Evolutionary conservation across 2,329 filamentous ascomycete genomes (phyloP).

Genomic region (Diaporthe citriasiana): DNA sequence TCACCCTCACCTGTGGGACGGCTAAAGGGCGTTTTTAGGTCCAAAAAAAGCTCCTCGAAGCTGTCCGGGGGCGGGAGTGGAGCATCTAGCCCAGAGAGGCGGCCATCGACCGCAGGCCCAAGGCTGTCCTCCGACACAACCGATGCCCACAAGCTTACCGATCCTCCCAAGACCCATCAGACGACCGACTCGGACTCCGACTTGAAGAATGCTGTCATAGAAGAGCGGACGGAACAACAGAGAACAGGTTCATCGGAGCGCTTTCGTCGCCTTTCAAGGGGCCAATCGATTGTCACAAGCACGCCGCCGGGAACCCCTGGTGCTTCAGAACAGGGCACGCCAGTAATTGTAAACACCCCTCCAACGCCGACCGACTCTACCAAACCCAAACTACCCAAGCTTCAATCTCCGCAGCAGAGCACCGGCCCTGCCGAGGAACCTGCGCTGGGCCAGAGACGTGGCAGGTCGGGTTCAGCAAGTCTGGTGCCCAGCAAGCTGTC

Average conservation of each 20-base stretch:
- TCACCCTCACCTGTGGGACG: conserved; percentile 79
- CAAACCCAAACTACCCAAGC: conserved; percentile 43
- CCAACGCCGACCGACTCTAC: conserved; percentile 71
- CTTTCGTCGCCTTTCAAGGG: conserved; percentile 49
- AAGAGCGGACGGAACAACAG: conserved; percentile 39
- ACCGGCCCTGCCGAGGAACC: conserved; percentile 51
- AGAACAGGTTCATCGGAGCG: conserved; percentile 45
- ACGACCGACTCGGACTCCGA: conserved; percentile 21
- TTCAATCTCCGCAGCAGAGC: conserved; percentile 46
- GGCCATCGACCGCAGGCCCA: conserved; percentile 38
- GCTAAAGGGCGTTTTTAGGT: conserved; percentile 78
- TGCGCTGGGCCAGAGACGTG: conserved; percentile 78
- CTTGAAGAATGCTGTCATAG: conserved; percentile 41
- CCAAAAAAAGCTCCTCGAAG: conserved; percentile 61
- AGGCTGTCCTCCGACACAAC: conserved; percentile 33
- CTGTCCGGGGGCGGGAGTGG: conserved; percentile 55
- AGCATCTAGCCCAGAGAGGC: conserved; percentile 57
- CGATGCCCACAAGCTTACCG: conserved; percentile 37
- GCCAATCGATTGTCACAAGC: conserved; percentile 50
- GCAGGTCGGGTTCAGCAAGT: conserved; percentile 66
- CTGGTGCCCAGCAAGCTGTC: conserved; percentile 89
- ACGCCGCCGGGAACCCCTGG: conserved; percentile 64
- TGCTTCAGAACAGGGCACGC: conserved; percentile 58
- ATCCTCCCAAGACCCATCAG: conserved; percentile 19
- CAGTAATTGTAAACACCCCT: conserved; percentile 75